A percentile compares a stretch with the other conserved stretches of the same genome.
phyloP scores from a whole-genome alignment of 495 filamentous ascomycete species.

The Penicillium psychrofluorescens region DNA sequence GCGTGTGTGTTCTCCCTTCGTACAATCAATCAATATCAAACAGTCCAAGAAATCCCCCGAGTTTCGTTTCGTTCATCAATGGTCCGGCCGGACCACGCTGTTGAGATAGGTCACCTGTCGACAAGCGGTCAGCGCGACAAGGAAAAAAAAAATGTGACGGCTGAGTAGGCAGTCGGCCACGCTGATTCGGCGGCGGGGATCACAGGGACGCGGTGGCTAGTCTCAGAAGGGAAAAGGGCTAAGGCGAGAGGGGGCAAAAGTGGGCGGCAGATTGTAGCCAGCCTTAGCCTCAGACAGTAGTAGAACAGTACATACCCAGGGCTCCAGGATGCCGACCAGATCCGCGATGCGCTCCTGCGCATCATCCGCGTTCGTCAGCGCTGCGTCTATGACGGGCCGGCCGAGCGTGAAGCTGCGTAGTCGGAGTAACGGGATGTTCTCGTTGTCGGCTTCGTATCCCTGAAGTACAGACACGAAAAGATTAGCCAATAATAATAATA shows the following conservation, averaged over 20 bases:
- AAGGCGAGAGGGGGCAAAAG: conserved; percentile 23
- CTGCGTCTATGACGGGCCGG: conserved; percentile 51
- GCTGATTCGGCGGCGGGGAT: conserved; percentile 14
- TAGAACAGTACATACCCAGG: conserved; percentile 48
- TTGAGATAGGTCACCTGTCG: conserved; percentile 55
- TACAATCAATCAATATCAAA: too few relatives aligned
- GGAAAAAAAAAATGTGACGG: background rate
- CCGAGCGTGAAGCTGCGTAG: conserved; percentile 70
- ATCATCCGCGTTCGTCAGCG: conserved; percentile 37
- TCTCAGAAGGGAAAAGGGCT: conserved; percentile 18
- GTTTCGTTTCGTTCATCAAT: background rate
- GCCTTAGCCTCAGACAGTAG: conserved; percentile 13
- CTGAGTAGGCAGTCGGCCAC: conserved; percentile 1
- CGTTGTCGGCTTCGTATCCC: conserved; percentile 68
- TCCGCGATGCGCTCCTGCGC: conserved; percentile 48
- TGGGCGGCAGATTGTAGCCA: conserved; percentile 15
- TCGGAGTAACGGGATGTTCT: conserved; percentile 68
- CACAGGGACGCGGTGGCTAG: conserved; percentile 16
- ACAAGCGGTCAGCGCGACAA: conserved; percentile 22
- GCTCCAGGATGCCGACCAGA: conserved; percentile 52
- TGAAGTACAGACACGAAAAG: conserved; percentile 11
- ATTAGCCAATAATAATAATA: too few relatives aligned
- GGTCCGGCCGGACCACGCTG: conserved; percentile 59
- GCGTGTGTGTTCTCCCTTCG: too few relatives aligned
- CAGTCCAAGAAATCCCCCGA: background rate